Evolutionary conservation across 768 basidiomycete species (phyloP).

Genomic region (Myochromella boudieri): DNA sequence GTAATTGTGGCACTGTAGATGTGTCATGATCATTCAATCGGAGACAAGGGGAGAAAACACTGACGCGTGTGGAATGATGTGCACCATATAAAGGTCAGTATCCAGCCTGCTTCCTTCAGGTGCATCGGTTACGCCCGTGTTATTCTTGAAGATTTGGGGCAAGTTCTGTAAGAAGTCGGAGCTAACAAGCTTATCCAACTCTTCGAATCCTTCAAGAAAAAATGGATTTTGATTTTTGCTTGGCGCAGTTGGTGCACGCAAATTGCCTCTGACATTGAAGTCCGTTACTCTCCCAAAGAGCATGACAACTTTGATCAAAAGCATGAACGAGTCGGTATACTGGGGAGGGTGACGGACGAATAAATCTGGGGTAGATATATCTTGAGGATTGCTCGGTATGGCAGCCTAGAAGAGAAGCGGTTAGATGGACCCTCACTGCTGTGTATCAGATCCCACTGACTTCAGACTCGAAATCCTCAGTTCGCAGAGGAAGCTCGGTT

Average conservation of each 20-base stretch:
- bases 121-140: slow-evolving; percentile 58
- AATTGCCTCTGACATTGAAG: slow-evolving; percentile 74
- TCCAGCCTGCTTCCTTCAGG: slow-evolving; percentile 63
- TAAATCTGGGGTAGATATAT: slow-evolving; percentile 59
- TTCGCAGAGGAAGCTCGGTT: slow-evolving; percentile 77
- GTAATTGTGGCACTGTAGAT: slow-evolving; percentile 76
- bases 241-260: slow-evolving; percentile 64
- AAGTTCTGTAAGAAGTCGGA: slow-evolving; percentile 68
- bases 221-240: slow-evolving; percentile 78
- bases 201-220: slow-evolving; percentile 61
- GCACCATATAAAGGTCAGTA: slow-evolving; percentile 86
- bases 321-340: slow-evolving; percentile 80
- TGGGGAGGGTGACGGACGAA: slow-evolving; percentile 70
- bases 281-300: slow-evolving; percentile 84
- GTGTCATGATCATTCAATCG: slow-evolving; percentile 14
- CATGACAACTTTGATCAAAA: slow-evolving; percentile 83
- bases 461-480: slow-evolving; percentile 73
- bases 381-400: slow-evolving; percentile 75
- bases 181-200: slow-evolving; percentile 67
- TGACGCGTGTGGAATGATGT: slow-evolving; percentile 84
- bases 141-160: slow-evolving; percentile 66
- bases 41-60: slow-evolving; percentile 26
- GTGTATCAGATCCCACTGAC: slow-evolving; percentile 37
- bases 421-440: not conserved
- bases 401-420: slow-evolving; percentile 40